Evolutionary conservation across 129 eudicot species (phyloP).

Genomic region (Flaveria robusta): DNA sequence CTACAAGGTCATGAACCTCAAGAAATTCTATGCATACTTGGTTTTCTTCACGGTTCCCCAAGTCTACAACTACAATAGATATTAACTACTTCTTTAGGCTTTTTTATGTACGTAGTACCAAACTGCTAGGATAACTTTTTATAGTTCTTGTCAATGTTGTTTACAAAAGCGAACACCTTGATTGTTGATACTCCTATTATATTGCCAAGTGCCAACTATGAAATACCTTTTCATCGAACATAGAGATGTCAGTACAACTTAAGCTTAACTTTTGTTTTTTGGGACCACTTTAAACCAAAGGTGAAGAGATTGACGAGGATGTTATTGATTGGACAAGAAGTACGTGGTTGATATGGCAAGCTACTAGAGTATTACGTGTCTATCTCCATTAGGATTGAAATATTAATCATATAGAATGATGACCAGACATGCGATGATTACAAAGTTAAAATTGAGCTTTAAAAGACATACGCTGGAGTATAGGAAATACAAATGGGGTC

Average conservation of each 20-base stretch:
- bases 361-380: not conserved
- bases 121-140: not conserved
- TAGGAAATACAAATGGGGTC: slow-evolving; percentile 1
- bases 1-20: not conserved
- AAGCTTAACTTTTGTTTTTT: not conserved
- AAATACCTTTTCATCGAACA: not conserved
- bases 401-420: not conserved
- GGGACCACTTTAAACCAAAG: not conserved
- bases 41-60: not conserved
- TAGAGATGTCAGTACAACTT: not conserved
- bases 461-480: not conserved
- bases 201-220: not conserved
- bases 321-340: not conserved
- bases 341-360: not conserved
- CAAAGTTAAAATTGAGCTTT: not conserved
- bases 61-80: not conserved
- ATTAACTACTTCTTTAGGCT: not conserved
- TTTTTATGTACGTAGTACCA: not conserved
- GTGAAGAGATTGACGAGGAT: not conserved
- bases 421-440: not conserved
- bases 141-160: not conserved
- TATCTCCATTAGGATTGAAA: not conserved
- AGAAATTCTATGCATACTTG: not conserved
- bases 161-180: not conserved
- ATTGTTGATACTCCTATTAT: not conserved